phyloP scores from a whole-genome alignment of 495 filamentous ascomycete species.

The Aeminium ludgeri region DNA sequence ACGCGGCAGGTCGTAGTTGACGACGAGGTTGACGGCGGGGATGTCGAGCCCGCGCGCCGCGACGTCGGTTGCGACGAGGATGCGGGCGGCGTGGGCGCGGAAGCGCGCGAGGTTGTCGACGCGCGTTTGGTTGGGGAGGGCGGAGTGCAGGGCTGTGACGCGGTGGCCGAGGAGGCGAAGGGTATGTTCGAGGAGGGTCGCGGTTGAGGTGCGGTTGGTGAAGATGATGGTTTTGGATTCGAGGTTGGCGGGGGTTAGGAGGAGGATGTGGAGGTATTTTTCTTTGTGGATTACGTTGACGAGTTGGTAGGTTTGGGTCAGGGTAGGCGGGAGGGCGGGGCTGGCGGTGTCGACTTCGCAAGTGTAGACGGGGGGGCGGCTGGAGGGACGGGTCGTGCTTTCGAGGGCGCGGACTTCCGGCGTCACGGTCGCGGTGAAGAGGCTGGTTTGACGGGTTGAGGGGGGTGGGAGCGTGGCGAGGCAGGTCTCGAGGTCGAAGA shows the following conservation, averaged over 20 bases:
- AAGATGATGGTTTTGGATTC: slow-evolving; percentile 75
- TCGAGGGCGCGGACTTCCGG: slow-evolving; percentile 79
- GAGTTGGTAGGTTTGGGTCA: slow-evolving; percentile 72
- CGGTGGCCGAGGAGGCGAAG: slow-evolving; percentile 73
- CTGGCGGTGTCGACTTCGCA: slow-evolving; percentile 69
- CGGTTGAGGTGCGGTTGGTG: slow-evolving; percentile 79
- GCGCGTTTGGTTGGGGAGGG: slow-evolving; percentile 64
- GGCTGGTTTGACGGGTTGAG: slow-evolving; percentile 61
- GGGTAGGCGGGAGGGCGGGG: slow-evolving; percentile 58
- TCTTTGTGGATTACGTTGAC: slow-evolving; percentile 80
- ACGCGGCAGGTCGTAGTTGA: slow-evolving; percentile 90
- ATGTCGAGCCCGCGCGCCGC: slow-evolving; percentile 94
- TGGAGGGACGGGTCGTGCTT: slow-evolving; percentile 45
- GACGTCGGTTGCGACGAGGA: slow-evolving; percentile 90
- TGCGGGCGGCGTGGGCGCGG: slow-evolving; percentile 73
- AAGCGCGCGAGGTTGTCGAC: slow-evolving; percentile 79
- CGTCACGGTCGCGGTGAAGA: slow-evolving; percentile 95
- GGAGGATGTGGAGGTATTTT: slow-evolving; percentile 79
- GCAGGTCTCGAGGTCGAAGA: slow-evolving; percentile 83
- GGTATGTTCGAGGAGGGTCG: slow-evolving; percentile 70
- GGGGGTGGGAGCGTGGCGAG: slow-evolving; percentile 59
- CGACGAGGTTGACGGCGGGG: slow-evolving; percentile 70
- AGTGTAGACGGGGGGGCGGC: slow-evolving; percentile 62
- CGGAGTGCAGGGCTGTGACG: slow-evolving; percentile 78
- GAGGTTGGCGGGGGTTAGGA: slow-evolving; percentile 60